These are phyloP conservation scores for Sporothrix luriei DNA, from an alignment of 2,329 filamentous ascomycete species.

Conservation along the genomic window DNA sequence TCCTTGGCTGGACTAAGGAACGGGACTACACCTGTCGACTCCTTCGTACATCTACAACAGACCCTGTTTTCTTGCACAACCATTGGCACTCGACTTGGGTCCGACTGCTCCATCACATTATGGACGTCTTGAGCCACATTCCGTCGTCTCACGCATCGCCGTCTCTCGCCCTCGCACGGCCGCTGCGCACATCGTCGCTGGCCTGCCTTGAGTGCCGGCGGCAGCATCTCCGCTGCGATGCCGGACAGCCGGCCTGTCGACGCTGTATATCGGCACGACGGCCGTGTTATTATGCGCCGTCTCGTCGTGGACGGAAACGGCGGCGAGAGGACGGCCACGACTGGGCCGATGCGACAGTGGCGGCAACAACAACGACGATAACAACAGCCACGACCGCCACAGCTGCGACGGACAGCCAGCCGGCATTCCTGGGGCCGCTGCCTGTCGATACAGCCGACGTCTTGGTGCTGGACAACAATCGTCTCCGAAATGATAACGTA, in stretches of 20 bases:
- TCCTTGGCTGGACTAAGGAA: neutral
- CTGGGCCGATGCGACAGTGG: neutral
- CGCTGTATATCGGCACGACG: neutral
- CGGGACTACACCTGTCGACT: too few relatives aligned
- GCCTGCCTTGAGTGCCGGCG: slow-evolving; percentile 26
- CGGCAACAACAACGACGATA: neutral
- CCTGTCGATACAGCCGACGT: neutral
- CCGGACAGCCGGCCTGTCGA: slow-evolving; percentile 1
- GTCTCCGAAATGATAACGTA: too few relatives aligned
- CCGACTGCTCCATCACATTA: neutral
- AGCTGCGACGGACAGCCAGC: neutral
- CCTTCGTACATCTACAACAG: too few relatives aligned
- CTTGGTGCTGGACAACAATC: too few relatives aligned
- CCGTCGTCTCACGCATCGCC: neutral
- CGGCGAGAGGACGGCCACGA: neutral
- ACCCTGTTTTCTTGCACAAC: too few relatives aligned
- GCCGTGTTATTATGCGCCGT: slow-evolving; percentile 11
- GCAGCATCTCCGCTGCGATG: slow-evolving; percentile 25
- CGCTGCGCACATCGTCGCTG: neutral
- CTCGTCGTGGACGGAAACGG: neutral
- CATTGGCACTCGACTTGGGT: too few relatives aligned
- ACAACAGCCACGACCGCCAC: neutral
- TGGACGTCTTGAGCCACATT: neutral
- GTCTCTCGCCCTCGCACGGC: neutral
- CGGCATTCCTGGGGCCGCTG: neutral